Percentiles rank a stretch among this genome's conserved stretches.
These are phyloP conservation scores for Cadophora gregata DNA, from an alignment of 2,329 filamentous ascomycete species.

Conservation along the genomic window DNA sequence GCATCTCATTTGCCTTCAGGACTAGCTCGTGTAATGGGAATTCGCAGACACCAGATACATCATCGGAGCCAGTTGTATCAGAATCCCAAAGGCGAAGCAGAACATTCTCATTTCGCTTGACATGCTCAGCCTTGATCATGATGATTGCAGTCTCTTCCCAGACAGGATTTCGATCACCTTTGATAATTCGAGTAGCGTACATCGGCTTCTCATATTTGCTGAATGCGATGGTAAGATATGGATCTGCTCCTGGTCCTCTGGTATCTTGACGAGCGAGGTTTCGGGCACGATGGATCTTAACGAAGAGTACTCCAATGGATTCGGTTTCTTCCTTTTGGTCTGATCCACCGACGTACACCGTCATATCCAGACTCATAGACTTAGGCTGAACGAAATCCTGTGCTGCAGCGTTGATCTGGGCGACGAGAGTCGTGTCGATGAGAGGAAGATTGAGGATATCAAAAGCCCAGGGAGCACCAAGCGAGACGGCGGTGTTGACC, in stretches of 20 bases:
- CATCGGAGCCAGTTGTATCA: slow-evolving; percentile 34
- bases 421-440: slow-evolving; percentile 29
- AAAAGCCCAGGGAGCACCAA: slow-evolving; percentile 33
- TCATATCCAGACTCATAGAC: slow-evolving; percentile 35
- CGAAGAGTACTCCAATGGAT: slow-evolving; percentile 31
- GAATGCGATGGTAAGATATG: slow-evolving; percentile 35
- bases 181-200: slow-evolving; percentile 37
- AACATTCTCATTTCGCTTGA: slow-evolving; percentile 34
- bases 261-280: slow-evolving; percentile 30
- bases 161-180: slow-evolving; percentile 34
- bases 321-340: slow-evolving; percentile 33
- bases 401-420: slow-evolving; percentile 31
- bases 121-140: slow-evolving; percentile 34
- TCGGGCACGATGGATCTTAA: slow-evolving; percentile 35
- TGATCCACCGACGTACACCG: slow-evolving; percentile 31
- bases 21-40: slow-evolving; percentile 32
- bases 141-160: slow-evolving; percentile 36
- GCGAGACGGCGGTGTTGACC: slow-evolving; percentile 30
- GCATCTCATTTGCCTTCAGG: slow-evolving; percentile 32
- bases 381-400: slow-evolving; percentile 33
- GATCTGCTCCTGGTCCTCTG: slow-evolving; percentile 32
- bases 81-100: slow-evolving; percentile 33
- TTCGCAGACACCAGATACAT: slow-evolving; percentile 33
- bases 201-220: slow-evolving; percentile 36
- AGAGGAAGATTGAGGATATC: slow-evolving; percentile 34